Evolutionary conservation across 257 asterid genomes (phyloP), one percentile per base, ranked within the genome.

Genomic region (Leptodermis oblonga): DNA sequence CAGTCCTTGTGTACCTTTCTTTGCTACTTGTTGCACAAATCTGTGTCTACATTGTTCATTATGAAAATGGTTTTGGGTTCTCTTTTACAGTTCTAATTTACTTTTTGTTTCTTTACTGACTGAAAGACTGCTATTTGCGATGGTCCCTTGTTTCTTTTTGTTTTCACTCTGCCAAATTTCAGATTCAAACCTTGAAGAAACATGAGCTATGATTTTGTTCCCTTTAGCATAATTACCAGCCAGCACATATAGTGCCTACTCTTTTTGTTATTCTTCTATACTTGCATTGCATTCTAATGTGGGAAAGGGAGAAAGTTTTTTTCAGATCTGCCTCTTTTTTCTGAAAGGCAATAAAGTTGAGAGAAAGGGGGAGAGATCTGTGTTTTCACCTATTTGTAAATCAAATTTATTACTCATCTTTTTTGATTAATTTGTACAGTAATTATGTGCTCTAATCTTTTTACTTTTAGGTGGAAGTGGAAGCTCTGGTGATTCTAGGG

Each of bases 401-500:
- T 18, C 28, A 18, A 15, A 45, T 52, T 51, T 51, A 14, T 4
- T 41, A 34, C n/a, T n/a, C 4, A 43, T 48, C 17, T 30, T 30
- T 7, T 0, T 58, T 56, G 25, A 53, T 58, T 20, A 3, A 30
- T 58, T 28, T 58, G 39, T 61, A 2, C 23, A 28, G 18, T 56
- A 26, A 4, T 28, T 30, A 26, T 33, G 26, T 56, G 61, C 41
- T 56, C 63, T 14, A 37, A 5, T 34, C 4, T 6, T 7, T n/a
- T n/a, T n/a, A 9, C 22, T 67, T 20, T 26, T 48, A 89, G 98
- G 98, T 90, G 74, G 97, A 92, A 71, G 93, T 92, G 46, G 98
- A 92, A 76, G 96, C 97, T 76, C 73, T 92, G 14, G 95, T 90
- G 23, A 77, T 92, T 37, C 87, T 88, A 82, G 98, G 98, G 14